Evolutionary conservation across 441 rosid species (phyloP), one percentile per base, ranked within the genome.

Genomic region (Pelargonium fulgidum): DNA sequence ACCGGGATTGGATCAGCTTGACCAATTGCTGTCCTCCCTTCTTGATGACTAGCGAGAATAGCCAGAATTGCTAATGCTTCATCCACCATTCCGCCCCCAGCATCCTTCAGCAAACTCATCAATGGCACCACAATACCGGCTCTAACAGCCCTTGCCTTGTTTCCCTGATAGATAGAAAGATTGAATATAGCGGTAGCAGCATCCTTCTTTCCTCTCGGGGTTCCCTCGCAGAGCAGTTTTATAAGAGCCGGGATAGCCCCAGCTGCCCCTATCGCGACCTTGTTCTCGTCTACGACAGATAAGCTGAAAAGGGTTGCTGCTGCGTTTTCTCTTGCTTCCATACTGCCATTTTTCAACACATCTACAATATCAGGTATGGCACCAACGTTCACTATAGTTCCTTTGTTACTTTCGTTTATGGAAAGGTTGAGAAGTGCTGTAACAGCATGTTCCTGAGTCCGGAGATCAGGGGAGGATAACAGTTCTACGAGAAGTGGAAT

Each of bases 311-410:
- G 97, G 13, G 98, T 92, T 4, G 99, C 98, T 0, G 97, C 99
- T 11, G 99, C 99, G 73, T 94, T 94, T 81, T 94, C 99, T 77
- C 98, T 85, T 24, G 99, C 98, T 74, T 92, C 97, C 96, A 90
- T 92, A 85, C 99, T 92, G 68, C 97, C 98, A 7, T 76, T 85
- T 80, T 79, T 90, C 52, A 92, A 76, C 48, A 94, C 98, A 56
- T 86, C 89, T 7, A 94, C 98, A 65, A 94, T 90, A 71, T 92
- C 93, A 0, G 96, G 89, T 78, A 94, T 89, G 3, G 99, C 98
- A 74, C 98, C 99, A 0, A 97, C 95, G 39, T 90, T 89, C 47
- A 92, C 97, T 1, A 94, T 94, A 12, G 85, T 80, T 76, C 89
- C 99, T 73, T 94, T 94, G 87, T 94, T 94, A 65, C 81, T 76